Percentiles rank a stretch among this genome's conserved stretches.
phyloP scores from a whole-genome alignment of 495 filamentous ascomycete genomes.

The Annulohypoxylon stygium region DNA sequence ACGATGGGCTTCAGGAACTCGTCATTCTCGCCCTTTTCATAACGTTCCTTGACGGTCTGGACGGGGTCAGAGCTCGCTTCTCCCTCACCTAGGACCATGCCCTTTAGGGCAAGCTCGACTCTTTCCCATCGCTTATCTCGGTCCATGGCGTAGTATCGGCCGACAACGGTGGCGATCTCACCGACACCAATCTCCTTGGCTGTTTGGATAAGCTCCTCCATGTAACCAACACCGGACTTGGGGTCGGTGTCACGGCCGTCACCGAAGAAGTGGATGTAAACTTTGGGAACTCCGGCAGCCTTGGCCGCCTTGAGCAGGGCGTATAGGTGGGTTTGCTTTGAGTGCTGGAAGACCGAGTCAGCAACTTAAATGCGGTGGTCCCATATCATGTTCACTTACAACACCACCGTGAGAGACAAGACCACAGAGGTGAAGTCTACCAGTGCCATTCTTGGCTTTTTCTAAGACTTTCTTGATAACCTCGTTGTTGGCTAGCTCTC shows the following conservation, averaged over 20 bases:
- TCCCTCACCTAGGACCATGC: constrained; percentile 85
- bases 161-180: constrained; percentile 92
- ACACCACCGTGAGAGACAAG: constrained; percentile 96
- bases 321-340: constrained; percentile 92
- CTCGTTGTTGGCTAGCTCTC: constrained; percentile 80
- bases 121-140: constrained; percentile 99
- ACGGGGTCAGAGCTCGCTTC: constrained; percentile 87
- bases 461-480: constrained; percentile 83
- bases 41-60: constrained; percentile 86
- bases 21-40: constrained; percentile 88
- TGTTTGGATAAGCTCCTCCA: constrained; percentile 83
- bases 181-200: constrained; percentile 87
- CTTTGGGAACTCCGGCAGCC: constrained; percentile 84
- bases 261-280: constrained; percentile 99
- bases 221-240: constrained; percentile 86
- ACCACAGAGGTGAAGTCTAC: constrained; percentile 90
- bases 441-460: constrained; percentile 87
- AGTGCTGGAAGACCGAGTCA: constrained; percentile 68
- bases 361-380: background rate
- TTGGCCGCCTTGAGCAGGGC: constrained; percentile 89
- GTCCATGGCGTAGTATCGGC: constrained; percentile 98
- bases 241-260: constrained; percentile 98
- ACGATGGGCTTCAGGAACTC: constrained; percentile 99
- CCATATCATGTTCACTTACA: constrained; percentile 55
- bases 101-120: constrained; percentile 89